These are phyloP conservation scores for Chrysophaeum taylorii DNA, from an alignment of 352 stramenopile genomes.

Conservation along the genomic window DNA sequence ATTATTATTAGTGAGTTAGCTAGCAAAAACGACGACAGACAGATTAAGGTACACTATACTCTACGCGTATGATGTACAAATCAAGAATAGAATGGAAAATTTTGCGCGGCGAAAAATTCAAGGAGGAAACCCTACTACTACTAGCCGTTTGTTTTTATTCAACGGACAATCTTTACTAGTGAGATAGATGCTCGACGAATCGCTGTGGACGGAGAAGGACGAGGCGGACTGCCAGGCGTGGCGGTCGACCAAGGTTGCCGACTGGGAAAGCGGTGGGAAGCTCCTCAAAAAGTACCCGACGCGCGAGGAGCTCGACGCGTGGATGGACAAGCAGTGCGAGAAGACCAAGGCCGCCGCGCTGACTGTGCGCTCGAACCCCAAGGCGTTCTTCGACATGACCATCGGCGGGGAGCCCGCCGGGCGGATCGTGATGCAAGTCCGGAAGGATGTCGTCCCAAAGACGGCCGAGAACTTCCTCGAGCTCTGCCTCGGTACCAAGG, in stretches of 20 bases:
- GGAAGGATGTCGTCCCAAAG: conserved; percentile 87
- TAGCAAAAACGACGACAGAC: no score
- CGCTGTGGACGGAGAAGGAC: conserved; percentile 11
- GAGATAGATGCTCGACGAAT: no score
- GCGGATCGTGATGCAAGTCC: conserved; percentile 63
- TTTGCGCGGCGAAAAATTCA: no score
- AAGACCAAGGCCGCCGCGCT: background rate
- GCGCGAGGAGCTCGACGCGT: background rate
- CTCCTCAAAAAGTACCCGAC: background rate
- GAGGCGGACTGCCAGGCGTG: background rate
- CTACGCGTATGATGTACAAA: no score
- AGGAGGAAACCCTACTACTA: no score
- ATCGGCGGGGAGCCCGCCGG: conserved; percentile 65
- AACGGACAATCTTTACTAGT: no score
- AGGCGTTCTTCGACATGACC: conserved; percentile 75
- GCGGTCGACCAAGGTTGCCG: background rate
- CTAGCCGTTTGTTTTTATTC: no score
- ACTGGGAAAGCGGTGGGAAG: background rate
- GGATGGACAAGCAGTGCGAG: conserved; percentile 4
- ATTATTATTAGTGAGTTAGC: no score
- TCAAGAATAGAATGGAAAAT: no score
- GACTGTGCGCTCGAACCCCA: conserved; percentile 34
- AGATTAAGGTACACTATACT: no score
- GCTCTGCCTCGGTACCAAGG: conserved; percentile 91
- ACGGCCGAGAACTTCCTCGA: conserved; percentile 96